A percentile compares a stretch with the other conserved stretches of the same genome.
phyloP scores from a whole-genome alignment of 2,329 filamentous ascomycete genomes.

The Mycosphaerella sp. region DNA sequence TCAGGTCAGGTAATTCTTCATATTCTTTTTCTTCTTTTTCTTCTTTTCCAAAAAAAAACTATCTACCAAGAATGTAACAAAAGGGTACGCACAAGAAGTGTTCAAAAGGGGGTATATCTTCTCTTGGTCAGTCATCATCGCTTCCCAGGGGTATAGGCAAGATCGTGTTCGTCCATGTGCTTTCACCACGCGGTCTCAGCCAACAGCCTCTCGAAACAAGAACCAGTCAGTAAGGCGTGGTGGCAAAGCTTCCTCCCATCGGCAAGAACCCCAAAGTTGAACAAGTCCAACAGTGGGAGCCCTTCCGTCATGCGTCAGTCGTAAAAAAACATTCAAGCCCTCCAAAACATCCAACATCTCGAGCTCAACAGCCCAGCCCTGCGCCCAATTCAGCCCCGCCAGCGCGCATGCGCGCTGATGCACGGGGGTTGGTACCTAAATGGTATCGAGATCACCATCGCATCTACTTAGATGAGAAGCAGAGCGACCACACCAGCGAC shows the following conservation, averaged over 20 bases:
- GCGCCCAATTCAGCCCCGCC: not conserved
- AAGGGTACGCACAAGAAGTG: slow-evolving; percentile 17
- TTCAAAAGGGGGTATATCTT: slow-evolving; percentile 13
- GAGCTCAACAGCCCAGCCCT: not conserved
- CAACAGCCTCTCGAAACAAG: not conserved
- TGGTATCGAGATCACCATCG: not conserved
- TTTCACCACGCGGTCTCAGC: not conserved
- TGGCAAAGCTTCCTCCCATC: slow-evolving; percentile 5
- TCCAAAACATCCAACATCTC: not conserved
- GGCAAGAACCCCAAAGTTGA: slow-evolving; percentile 8
- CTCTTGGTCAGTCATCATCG: slow-evolving; percentile 10
- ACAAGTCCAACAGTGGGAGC: slow-evolving; percentile 14
- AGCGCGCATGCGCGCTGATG: slow-evolving; percentile 5
- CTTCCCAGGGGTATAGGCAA: slow-evolving; percentile 10
- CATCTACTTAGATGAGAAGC: slow-evolving; percentile 11
- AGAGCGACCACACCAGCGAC: slow-evolving; percentile 21
- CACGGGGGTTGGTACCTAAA: slow-evolving; percentile 10
- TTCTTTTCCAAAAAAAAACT: slow-evolving; percentile 1
- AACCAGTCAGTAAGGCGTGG: not conserved
- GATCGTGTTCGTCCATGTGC: slow-evolving; percentile 3
- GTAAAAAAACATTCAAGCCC: slow-evolving; percentile 10
- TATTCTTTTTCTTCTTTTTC: not conserved
- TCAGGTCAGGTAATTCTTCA: not conserved
- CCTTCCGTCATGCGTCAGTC: slow-evolving; percentile 15
- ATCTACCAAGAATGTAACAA: slow-evolving; percentile 12